Evolutionary conservation across 495 filamentous ascomycete genomes (phyloP).

Genomic region (Daldinia bambusicola): DNA sequence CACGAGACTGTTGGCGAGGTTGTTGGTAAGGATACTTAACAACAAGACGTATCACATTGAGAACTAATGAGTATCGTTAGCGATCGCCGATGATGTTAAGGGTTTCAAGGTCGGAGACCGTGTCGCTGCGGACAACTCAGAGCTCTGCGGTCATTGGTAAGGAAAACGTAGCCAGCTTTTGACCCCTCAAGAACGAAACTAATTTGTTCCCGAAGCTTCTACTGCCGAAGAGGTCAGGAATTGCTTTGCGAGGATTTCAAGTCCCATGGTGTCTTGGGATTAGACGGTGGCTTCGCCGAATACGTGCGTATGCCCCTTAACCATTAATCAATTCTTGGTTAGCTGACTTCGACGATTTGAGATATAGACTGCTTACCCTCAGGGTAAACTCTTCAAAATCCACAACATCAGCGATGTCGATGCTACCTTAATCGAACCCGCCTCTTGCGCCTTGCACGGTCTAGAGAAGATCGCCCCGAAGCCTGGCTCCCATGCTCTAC

Average conservation of each 20-base stretch:
- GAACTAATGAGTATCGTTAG: slow-evolving; percentile 25
- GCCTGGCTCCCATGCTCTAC: slow-evolving; percentile 72
- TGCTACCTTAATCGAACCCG: slow-evolving; percentile 78
- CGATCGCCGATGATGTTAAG: slow-evolving; percentile 60
- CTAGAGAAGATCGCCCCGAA: slow-evolving; percentile 77
- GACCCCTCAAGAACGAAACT: slow-evolving; percentile 2
- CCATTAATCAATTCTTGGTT: not conserved
- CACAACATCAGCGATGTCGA: slow-evolving; percentile 75
- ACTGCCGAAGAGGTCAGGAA: slow-evolving; percentile 74
- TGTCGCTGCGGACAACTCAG: slow-evolving; percentile 68
- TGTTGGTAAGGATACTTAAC: slow-evolving; percentile 46
- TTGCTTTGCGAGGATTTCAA: slow-evolving; percentile 77
- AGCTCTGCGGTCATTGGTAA: slow-evolving; percentile 72
- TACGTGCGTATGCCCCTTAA: slow-evolving; percentile 63
- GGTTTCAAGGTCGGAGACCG: slow-evolving; percentile 73
- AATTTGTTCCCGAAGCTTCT: slow-evolving; percentile 58
- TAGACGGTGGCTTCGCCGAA: slow-evolving; percentile 77
- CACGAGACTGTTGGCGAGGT: slow-evolving; percentile 68
- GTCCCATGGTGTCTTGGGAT: slow-evolving; percentile 68
- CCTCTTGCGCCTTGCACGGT: slow-evolving; percentile 76
- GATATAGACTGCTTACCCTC: slow-evolving; percentile 56
- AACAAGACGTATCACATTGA: not conserved
- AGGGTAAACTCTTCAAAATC: slow-evolving; percentile 75
- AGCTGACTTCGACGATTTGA: slow-evolving; percentile 6
- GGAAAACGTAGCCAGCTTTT: slow-evolving; percentile 5